Conservation (phyloP, 345 rosid species). For the Euphorbia pulcherrima region DNA sequence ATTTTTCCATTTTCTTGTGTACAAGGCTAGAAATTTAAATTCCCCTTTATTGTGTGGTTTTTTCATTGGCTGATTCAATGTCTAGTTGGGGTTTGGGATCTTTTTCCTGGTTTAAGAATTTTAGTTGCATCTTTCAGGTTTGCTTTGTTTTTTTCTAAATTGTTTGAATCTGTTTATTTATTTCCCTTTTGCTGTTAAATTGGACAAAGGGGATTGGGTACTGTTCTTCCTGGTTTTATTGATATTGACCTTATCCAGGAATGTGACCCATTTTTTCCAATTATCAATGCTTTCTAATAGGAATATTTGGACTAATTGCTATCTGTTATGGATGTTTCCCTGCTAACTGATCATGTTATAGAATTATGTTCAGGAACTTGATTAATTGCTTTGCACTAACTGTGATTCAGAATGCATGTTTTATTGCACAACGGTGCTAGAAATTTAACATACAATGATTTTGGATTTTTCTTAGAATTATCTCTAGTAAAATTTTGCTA, state of each 20-base stretch:
- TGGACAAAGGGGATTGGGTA: not conserved
- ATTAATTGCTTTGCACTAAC: not conserved
- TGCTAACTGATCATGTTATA: not conserved
- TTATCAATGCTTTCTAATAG: too few relatives aligned
- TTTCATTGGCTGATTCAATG: constrained; percentile 23
- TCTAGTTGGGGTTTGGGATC: constrained; percentile 30
- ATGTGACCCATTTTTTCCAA: not conserved
- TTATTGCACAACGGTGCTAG: not conserved
- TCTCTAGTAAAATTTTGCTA: not conserved
- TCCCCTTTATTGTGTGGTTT: not conserved
- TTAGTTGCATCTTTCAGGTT: constrained; percentile 27
- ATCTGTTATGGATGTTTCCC: too few relatives aligned
- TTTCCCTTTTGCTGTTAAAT: not conserved
- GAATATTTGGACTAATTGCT: not conserved
- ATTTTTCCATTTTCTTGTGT: constrained; percentile 1
- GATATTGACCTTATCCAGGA: not conserved
- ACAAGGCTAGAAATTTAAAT: constrained; percentile 3
- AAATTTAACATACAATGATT: not conserved
- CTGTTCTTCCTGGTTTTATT: not conserved
- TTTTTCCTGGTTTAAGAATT: constrained; percentile 28
- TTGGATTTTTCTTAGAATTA: not conserved
- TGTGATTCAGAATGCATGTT: not conserved
- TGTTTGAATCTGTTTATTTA: not conserved
- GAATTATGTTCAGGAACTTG: not conserved
- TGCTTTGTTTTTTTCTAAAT: not conserved